Evolutionary conservation across 805 yeast genomes (phyloP).

Genomic region (Yarrowia sp.): DNA sequence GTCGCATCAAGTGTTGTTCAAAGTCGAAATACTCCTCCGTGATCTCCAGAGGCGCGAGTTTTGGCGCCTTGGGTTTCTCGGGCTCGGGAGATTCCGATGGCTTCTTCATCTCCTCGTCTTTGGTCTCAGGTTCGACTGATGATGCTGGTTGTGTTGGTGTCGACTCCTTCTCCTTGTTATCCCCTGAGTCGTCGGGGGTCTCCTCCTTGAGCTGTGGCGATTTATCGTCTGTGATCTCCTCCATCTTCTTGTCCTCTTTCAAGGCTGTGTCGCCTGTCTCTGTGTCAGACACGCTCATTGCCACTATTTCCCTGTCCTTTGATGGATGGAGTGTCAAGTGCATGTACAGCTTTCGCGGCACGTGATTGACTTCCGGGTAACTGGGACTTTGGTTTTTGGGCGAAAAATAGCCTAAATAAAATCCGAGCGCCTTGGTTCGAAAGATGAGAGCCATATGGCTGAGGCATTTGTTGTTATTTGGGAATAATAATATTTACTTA

Average conservation of each 20-base stretch:
- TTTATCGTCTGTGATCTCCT: neutral
- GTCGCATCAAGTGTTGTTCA: slow-evolving; percentile 28
- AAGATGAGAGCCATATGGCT: neutral
- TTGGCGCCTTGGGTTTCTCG: neutral
- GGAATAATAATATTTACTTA: neutral
- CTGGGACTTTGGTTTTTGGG: neutral
- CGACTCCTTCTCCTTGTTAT: neutral
- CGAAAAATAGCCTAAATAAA: neutral
- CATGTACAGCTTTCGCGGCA: neutral
- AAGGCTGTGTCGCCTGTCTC: neutral
- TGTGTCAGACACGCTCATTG: slow-evolving; percentile 23
- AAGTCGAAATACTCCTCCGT: slow-evolving; percentile 14
- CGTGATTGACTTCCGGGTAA: slow-evolving; percentile 23
- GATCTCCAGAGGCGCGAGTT: slow-evolving; percentile 2
- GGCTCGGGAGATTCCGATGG: slow-evolving; percentile 2
- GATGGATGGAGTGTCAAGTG: slow-evolving; percentile 13
- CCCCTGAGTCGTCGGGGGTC: neutral
- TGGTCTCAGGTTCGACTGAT: neutral
- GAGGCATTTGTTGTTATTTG: too few relatives aligned
- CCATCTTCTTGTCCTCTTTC: slow-evolving; percentile 18
- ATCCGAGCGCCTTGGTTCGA: neutral
- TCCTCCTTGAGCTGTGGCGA: neutral
- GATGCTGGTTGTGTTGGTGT: neutral
- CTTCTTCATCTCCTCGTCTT: neutral
- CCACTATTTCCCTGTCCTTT: slow-evolving; percentile 16